phyloP scores from a whole-genome alignment of 2,329 filamentous ascomycete genomes.

The Capronia epimyces region DNA sequence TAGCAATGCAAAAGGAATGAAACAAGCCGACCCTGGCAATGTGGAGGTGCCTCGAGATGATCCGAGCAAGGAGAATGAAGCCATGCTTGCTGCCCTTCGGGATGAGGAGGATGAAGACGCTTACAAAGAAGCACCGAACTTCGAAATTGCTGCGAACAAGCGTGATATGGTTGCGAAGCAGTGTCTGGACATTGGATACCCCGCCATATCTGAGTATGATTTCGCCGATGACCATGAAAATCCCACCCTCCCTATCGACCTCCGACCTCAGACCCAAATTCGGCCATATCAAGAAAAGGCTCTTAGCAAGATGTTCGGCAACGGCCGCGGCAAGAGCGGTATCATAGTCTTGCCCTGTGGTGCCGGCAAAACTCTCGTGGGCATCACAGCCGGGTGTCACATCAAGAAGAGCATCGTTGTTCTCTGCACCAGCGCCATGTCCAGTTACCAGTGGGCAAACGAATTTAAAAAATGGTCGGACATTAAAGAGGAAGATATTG shows the following conservation, averaged over 20 bases:
- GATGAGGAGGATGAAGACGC: slow-evolving; percentile 78
- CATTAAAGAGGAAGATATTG: slow-evolving; percentile 86
- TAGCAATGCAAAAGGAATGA: slow-evolving; percentile 82
- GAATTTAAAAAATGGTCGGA: slow-evolving; percentile 99
- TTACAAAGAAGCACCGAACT: slow-evolving; percentile 81
- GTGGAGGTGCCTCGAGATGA: slow-evolving; percentile 27
- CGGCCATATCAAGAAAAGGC: slow-evolving; percentile 95
- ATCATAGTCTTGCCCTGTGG: slow-evolving; percentile 96
- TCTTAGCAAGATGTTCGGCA: slow-evolving; percentile 98
- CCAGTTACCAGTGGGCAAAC: slow-evolving; percentile 90
- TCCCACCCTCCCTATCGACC: slow-evolving; percentile 85
- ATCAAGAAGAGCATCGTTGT: slow-evolving; percentile 96
- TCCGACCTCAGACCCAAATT: slow-evolving; percentile 83
- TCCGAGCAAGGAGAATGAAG: slow-evolving; percentile 20
- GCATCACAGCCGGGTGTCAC: slow-evolving; percentile 96
- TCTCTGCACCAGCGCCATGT: slow-evolving; percentile 95
- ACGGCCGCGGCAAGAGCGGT: slow-evolving; percentile 91
- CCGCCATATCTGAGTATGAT: slow-evolving; percentile 93
- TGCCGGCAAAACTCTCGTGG: slow-evolving; percentile 92
- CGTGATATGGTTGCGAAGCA: slow-evolving; percentile 86
- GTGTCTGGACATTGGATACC: slow-evolving; percentile 78
- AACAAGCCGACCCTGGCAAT: slow-evolving; percentile 56
- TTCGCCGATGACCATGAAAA: slow-evolving; percentile 88
- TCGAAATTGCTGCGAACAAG: slow-evolving; percentile 76
- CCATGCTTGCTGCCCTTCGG: slow-evolving; percentile 57